Evolutionary conservation across 2,329 filamentous ascomycete species (phyloP).

Genomic region (Alternaria rosae): DNA sequence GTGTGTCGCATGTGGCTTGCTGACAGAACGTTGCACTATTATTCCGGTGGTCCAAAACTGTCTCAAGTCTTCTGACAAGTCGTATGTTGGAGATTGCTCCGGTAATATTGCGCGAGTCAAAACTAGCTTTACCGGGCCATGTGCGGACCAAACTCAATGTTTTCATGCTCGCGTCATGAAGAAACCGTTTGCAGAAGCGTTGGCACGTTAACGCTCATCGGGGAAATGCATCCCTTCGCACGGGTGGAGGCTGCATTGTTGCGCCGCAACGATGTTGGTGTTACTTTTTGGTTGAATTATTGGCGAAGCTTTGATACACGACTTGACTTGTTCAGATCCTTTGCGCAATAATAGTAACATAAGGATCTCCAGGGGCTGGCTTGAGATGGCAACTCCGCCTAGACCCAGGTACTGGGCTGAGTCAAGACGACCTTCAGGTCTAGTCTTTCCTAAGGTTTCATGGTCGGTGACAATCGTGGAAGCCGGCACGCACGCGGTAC

Average conservation of each 20-base stretch:
- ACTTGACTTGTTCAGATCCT: neutral
- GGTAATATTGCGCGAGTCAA: conserved; percentile 18
- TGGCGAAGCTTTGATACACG: conserved; percentile 1
- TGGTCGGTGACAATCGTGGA: conserved; percentile 6
- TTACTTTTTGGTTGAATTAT: neutral
- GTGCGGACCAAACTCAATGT: conserved; percentile 11
- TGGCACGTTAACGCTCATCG: conserved; percentile 6
- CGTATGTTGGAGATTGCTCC: conserved; percentile 7
- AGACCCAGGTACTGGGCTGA: neutral
- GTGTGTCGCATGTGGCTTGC: neutral
- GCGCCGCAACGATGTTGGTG: neutral
- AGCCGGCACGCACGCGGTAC: conserved; percentile 13
- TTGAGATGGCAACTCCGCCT: conserved; percentile 2
- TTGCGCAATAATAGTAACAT: conserved; percentile 8
- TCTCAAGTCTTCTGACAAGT: conserved; percentile 1
- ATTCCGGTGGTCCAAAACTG: conserved; percentile 4
- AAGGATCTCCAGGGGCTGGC: conserved; percentile 2
- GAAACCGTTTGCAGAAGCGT: conserved; percentile 15
- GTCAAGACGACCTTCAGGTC: conserved; percentile 1
- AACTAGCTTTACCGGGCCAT: conserved; percentile 15
- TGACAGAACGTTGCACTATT: neutral
- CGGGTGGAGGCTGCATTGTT: neutral
- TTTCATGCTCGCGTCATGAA: conserved; percentile 19
- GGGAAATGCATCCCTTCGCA: conserved; percentile 1
- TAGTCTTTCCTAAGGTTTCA: conserved; percentile 11